Base-by-base conservation (phyloP, 345 rosid genomes). In the Raphanus raphanistrum region DNA sequence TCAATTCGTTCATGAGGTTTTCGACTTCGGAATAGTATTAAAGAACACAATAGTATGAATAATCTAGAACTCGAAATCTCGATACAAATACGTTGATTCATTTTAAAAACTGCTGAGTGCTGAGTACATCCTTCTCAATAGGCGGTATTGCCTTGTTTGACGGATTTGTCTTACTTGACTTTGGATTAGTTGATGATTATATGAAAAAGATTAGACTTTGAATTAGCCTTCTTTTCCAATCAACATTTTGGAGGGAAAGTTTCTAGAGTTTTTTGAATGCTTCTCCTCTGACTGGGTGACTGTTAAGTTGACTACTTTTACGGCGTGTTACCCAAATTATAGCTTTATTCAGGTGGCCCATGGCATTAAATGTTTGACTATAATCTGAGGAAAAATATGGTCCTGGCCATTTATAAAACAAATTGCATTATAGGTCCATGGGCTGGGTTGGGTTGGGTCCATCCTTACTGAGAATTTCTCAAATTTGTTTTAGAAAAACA, bases 371-470 rank as follows among this genome's bases (percentile, higher is more conserved):
- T 59, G 11, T 4, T 68, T 8, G 31, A 60, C 21, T 26, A 45
- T 32, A 60, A n/a, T 26, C 10, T 8, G 8, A 31, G 66, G 31
- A 45, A 68, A 13, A 25, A 69, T 35, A 27, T 59, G 26, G 43
- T 10, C 43, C 26, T 9, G 48, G 76, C 60, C 75, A 21, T 55
- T 62, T 52, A 2, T 5, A 63, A 10, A 35, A 8, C 21, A 11
- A 70, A 54, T n/a, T 17, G 29, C 52, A 38, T 66, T 38, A 1
- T 71, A 55, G 36, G 36, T 64, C 66, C 66, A 71, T 77, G 76
- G 76, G 81, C 72, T 77, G 71, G 31, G 31, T 28, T 77, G 71
- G 31, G 31, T 28, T 28, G 31, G 72, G 71, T 65, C 72, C 60
- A 77, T 71, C 63, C 2, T 72, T 65, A 15, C 12, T 35, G 6